These are phyloP conservation scores for Cutaneotrichosporon cutaneum DNA, from an alignment of 1,284 basidiomycete genomes.

Conservation along the genomic window DNA sequence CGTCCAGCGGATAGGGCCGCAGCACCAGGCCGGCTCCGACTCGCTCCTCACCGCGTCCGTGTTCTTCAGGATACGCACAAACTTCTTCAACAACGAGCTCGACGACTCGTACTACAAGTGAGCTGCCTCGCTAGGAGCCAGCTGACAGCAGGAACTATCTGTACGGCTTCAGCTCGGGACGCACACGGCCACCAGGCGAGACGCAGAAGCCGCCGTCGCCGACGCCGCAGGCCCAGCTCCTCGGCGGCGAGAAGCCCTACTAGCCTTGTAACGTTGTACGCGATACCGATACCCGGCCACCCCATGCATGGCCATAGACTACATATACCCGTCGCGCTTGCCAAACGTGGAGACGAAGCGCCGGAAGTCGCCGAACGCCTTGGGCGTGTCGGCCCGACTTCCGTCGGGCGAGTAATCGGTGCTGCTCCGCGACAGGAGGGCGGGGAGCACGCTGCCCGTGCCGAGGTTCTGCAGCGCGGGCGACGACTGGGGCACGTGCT, in stretches of 20 bases:
- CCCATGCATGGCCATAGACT: conserved; percentile 6
- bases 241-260: conserved; percentile 26
- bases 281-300: conserved; percentile 8
- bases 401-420: conserved; percentile 47
- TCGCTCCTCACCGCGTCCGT: conserved; percentile 87
- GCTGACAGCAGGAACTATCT: conserved; percentile 44
- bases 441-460: conserved; percentile 6
- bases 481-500: conserved; percentile 11
- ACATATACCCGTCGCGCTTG: conserved; percentile 50
- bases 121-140: conserved; percentile 14
- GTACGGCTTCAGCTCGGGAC: conserved; percentile 44
- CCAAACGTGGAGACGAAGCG: conserved; percentile 74
- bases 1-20: conserved; percentile 78
- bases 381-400: conserved; percentile 60
- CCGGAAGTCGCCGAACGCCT: conserved; percentile 80
- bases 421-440: conserved; percentile 29
- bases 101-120: conserved; percentile 63
- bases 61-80: conserved; percentile 92
- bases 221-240: conserved; percentile 26
- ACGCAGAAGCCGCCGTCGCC: conserved; percentile 25
- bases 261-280: conserved; percentile 4
- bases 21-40: conserved; percentile 96
- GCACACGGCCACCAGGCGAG: conserved; percentile 21
- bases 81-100: conserved; percentile 83
- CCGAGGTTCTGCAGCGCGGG: conserved; percentile 35